Base-by-base conservation (phyloP, 805 yeast genomes). In the Dipodascus geniculatus region DNA sequence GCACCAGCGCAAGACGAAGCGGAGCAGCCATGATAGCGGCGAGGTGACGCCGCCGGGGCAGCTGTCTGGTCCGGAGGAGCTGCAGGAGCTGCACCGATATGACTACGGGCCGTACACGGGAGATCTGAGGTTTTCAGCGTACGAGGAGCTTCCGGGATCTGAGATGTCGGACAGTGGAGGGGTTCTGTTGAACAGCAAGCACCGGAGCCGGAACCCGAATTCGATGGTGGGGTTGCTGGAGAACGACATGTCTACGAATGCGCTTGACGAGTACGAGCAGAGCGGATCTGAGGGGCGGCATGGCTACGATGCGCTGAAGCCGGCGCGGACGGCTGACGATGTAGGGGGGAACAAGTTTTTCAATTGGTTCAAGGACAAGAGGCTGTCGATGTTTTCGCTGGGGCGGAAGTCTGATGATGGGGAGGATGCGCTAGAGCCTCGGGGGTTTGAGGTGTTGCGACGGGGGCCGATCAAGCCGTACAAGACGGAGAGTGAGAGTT, bases 361-460 rank as follows among this genome's bases (percentile, higher is more conserved):
- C 14, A 38, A 38, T 38, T 38, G 44, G 44, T 38, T 38, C 14
- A 9, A n/a, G 44, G 44, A 38, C 8, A 38, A 38, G 44, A 4
- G 44, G 6, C 6, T n/a, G 20, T 38, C 44, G 4, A 14, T 38
- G 14, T 38, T 38, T 38, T 38, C 20, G 8, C 44, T 17, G 11
- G 20, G 20, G 4, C 6, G 20, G 20, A 6, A n/a, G 17, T 9
- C 14, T 17, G 20, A 38, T 6, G 44, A 38, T 6, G 53, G 48
- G 16, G 44, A 11, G 11, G 53, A 50, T 17, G 51, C 48, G 49
- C 48, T 33, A 38, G 56, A 49, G 6, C 56, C 53, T n/a, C 51
- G 48, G 17, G 61, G 61, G 20, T 59, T 59, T 51, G 59, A 59
- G 49, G 61, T 59, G 11, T 24, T 59, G 20, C 51, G 56, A 19